A percentile compares a stretch with the other conserved stretches of the same genome.
These are phyloP conservation scores for Juncus inflexus DNA, from an alignment of 176 grass and related monocot genomes.

Conservation along the genomic window DNA sequence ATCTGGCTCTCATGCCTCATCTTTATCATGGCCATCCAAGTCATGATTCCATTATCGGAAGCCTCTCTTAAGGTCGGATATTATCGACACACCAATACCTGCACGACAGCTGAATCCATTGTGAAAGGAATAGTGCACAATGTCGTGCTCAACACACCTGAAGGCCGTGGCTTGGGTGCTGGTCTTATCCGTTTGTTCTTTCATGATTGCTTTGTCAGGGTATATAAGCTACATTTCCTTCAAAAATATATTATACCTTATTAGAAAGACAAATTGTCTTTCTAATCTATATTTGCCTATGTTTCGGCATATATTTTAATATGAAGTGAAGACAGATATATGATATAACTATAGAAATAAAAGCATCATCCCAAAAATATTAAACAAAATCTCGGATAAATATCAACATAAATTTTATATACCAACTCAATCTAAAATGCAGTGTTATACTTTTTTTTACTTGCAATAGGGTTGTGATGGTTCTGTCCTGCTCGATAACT, in stretches of 20 bases:
- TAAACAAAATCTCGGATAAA: too few species aligned
- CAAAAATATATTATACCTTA: background rate
- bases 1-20: slow-evolving; percentile 17
- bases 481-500: slow-evolving; percentile 41
- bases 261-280: too few species aligned
- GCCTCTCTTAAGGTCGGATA: slow-evolving; percentile 6
- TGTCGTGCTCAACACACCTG: background rate
- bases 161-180: slow-evolving; percentile 8
- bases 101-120: slow-evolving; percentile 16
- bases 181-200: slow-evolving; percentile 30
- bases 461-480: slow-evolving; percentile 44
- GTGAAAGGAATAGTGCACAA: slow-evolving; percentile 18
- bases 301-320: too few species aligned
- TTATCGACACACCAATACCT: background rate
- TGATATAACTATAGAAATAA: too few species aligned
- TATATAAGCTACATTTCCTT: slow-evolving; percentile 10
- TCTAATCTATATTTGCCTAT: too few species aligned
- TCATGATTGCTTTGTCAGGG: slow-evolving; percentile 37
- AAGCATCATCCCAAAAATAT: too few species aligned
- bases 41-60: slow-evolving; percentile 10
- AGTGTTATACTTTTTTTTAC: too few species aligned
- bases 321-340: too few species aligned
- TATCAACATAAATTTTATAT: background rate
- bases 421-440: background rate
- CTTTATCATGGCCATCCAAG: slow-evolving; percentile 12